phyloP scores from a whole-genome alignment of 768 basidiomycete species.

The Mycena maculata region DNA sequence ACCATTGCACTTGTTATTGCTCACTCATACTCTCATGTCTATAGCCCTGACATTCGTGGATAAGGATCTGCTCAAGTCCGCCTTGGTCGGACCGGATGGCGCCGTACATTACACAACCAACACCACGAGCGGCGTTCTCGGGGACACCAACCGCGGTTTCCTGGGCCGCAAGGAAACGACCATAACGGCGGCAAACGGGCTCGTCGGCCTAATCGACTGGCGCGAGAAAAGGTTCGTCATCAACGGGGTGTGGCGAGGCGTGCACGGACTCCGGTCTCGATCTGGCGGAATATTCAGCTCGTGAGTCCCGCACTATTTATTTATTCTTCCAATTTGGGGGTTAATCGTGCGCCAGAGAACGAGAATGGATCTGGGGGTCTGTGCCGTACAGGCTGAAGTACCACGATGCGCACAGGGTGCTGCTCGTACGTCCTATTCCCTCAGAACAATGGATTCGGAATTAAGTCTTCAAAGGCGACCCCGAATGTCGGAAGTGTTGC shows the following conservation, averaged over 20 bases:
- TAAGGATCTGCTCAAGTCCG: background rate
- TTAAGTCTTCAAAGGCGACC: background rate
- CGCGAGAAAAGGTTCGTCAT: background rate
- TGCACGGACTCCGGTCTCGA: background rate
- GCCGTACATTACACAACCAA: background rate
- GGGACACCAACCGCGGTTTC: background rate
- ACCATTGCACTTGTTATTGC: too few relatives aligned
- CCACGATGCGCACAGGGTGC: background rate
- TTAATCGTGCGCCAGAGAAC: background rate
- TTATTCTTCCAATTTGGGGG: too few relatives aligned
- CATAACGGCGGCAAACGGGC: background rate
- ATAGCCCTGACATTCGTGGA: background rate
- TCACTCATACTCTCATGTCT: too few relatives aligned
- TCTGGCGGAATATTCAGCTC: background rate
- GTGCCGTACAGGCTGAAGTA: background rate
- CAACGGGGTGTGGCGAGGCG: background rate
- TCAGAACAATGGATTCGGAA: too few relatives aligned
- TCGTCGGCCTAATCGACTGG: background rate
- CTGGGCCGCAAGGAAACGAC: background rate
- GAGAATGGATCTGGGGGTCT: background rate
- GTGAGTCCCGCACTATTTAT: background rate
- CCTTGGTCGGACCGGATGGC: background rate
- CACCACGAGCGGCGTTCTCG: too few relatives aligned
- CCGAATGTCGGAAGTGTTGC: background rate
- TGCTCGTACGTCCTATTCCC: background rate